Percentiles rank a stretch among this genome's conserved stretches.
Conservation (phyloP, 805 yeast genomes). For the Kuraishia molischiana region DNA sequence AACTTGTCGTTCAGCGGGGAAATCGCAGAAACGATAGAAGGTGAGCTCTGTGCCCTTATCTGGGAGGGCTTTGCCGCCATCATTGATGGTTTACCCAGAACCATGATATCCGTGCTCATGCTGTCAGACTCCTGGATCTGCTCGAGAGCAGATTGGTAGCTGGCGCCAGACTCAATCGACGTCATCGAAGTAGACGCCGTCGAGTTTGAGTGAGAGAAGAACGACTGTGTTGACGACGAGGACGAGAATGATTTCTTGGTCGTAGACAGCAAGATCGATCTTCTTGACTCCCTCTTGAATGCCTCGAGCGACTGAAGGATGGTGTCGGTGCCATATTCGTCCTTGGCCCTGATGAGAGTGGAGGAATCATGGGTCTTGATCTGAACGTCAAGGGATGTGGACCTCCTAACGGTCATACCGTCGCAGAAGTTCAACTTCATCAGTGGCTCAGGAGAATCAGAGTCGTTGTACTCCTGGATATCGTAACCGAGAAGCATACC, state of each 20-base stretch:
- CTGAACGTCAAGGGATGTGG: constrained; percentile 12
- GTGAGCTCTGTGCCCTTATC: neutral
- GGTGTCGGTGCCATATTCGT: constrained; percentile 4
- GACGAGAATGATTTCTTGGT: constrained; percentile 15
- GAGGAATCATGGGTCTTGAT: constrained; percentile 5
- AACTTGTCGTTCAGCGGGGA: neutral
- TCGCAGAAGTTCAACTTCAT: constrained; percentile 10
- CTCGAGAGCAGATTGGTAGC: neutral
- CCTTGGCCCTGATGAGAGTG: constrained; percentile 4
- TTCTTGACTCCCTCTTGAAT: constrained; percentile 1
- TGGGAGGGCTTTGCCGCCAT: neutral
- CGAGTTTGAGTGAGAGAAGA: constrained; percentile 3
- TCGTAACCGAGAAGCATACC: constrained; percentile 4
- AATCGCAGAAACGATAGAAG: neutral
- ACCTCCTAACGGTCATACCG: constrained; percentile 8
- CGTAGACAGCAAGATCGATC: constrained; percentile 3
- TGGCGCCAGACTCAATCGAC: constrained; percentile 2
- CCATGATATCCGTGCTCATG: constrained; percentile 3
- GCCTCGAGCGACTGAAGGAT: constrained; percentile 5
- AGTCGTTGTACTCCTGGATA: neutral
- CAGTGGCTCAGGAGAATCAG: constrained; percentile 3
- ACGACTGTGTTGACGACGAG: constrained; percentile 19
- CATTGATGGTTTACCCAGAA: constrained; percentile 5
- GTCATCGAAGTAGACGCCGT: constrained; percentile 4
- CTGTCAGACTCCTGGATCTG: neutral